Percentiles rank a stretch among this genome's conserved stretches.
phyloP scores from a whole-genome alignment of 2,329 filamentous ascomycete species.

The Clarireedia hainanense region DNA sequence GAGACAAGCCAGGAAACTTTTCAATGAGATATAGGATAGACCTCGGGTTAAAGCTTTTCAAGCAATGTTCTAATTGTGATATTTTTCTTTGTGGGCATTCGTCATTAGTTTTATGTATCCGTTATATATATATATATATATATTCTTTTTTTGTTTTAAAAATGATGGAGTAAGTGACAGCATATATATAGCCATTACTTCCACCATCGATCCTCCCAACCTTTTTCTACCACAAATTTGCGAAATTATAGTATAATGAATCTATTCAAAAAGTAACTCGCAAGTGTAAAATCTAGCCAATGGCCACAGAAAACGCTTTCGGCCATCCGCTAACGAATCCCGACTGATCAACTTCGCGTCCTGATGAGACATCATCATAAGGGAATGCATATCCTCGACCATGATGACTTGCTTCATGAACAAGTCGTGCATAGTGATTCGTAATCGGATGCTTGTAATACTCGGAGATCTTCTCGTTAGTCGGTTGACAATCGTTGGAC shows the following conservation, averaged over 20 bases:
- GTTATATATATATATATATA: no score
- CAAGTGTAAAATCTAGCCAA: constrained; percentile 1
- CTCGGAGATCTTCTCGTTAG: constrained; percentile 36
- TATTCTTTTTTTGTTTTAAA: no score
- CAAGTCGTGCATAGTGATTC: constrained; percentile 56
- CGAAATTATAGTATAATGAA: no score
- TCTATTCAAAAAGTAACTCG: not conserved
- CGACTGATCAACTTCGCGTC: constrained; percentile 49
- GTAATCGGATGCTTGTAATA: constrained; percentile 50
- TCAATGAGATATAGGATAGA: no score
- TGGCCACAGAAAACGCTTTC: constrained; percentile 3
- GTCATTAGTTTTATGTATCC: no score
- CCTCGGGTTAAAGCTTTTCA: no score
- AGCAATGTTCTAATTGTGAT: no score
- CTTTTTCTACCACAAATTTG: not conserved
- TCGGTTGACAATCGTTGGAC: constrained; percentile 40
- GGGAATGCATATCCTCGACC: constrained; percentile 57
- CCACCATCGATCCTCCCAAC: not conserved
- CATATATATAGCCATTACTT: no score
- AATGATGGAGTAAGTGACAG: no score
- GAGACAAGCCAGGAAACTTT: no score
- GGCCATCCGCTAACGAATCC: constrained; percentile 35
- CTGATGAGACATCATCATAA: constrained; percentile 59
- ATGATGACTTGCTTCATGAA: constrained; percentile 53
- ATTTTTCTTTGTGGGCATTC: no score